phyloP scores from a whole-genome alignment of 1,284 basidiomycete species.

The Cystobasidium pallidum region DNA sequence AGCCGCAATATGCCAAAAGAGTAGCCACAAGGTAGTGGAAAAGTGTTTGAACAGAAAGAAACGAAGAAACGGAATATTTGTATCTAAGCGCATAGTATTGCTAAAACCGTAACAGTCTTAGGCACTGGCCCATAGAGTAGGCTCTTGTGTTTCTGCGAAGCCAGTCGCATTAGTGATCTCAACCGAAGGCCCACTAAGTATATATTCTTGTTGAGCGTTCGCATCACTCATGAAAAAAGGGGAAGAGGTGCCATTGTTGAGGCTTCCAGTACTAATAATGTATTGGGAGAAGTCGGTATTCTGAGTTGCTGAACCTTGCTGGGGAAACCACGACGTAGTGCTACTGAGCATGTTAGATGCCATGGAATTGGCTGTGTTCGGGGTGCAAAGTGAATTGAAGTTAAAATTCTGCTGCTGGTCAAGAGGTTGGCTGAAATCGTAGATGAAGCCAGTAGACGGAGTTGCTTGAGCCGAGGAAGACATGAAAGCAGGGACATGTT shows the following conservation, averaged over 20 bases:
- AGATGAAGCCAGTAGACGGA: slow-evolving; percentile 7
- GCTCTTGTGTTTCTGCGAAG: background rate
- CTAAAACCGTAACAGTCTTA: background rate
- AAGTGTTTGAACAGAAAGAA: background rate
- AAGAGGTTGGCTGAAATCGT: background rate
- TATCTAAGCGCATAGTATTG: background rate
- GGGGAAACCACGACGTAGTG: background rate
- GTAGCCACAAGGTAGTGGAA: background rate
- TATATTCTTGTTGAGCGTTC: slow-evolving; percentile 8
- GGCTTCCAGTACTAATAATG: background rate
- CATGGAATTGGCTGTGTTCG: slow-evolving; percentile 18
- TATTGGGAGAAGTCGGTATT: background rate
- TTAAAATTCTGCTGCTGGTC: background rate
- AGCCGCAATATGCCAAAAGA: background rate
- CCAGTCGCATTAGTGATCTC: slow-evolving; percentile 1
- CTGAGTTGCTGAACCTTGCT: background rate
- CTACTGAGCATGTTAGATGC: slow-evolving; percentile 7
- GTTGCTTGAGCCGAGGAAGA: slow-evolving; percentile 4
- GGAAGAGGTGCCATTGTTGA: background rate
- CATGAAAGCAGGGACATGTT: slow-evolving; percentile 19
- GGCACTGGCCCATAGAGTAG: background rate
- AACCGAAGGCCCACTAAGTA: background rate
- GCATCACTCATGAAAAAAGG: slow-evolving; percentile 7
- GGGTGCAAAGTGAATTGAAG: slow-evolving; percentile 13
- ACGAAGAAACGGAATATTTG: background rate